phyloP scores from a whole-genome alignment of 768 basidiomycete species.

The Clitopilus hobsonii region DNA sequence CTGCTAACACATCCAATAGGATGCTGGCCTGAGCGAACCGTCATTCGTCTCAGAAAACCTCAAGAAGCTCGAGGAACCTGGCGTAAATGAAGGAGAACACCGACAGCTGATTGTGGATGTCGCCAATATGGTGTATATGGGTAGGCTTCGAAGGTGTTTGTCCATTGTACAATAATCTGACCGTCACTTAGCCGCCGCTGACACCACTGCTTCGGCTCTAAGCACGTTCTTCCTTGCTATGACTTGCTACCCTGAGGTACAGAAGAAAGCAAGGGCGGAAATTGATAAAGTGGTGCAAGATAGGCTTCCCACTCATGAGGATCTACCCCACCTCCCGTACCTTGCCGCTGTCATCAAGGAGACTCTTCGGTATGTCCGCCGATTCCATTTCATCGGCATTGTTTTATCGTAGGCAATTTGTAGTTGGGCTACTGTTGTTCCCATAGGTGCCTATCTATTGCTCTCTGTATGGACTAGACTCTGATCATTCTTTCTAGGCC shows the following conservation, averaged over 20 bases:
- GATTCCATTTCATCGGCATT: background rate
- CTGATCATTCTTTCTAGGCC: constrained; percentile 12
- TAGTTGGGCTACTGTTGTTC: constrained; percentile 7
- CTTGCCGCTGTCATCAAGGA: constrained; percentile 28
- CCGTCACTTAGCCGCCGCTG: background rate
- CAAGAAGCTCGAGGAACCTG: constrained; percentile 39
- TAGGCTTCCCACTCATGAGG: constrained; percentile 25
- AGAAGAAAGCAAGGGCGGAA: constrained; percentile 24
- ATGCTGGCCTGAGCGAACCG: constrained; percentile 47
- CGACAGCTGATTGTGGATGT: constrained; percentile 70
- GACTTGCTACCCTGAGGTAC: constrained; percentile 20
- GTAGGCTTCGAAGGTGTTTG: constrained; percentile 18
- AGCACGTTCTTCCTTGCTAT: constrained; percentile 23
- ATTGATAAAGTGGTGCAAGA: constrained; percentile 22
- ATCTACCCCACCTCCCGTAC: constrained; percentile 23
- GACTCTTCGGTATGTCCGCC: constrained; percentile 17
- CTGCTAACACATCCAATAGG: constrained; percentile 27
- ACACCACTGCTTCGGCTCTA: constrained; percentile 20
- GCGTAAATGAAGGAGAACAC: constrained; percentile 49
- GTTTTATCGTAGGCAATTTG: constrained; percentile 4
- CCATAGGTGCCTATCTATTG: constrained; percentile 14
- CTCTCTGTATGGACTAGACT: background rate
- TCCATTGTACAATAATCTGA: background rate
- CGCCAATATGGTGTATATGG: constrained; percentile 50
- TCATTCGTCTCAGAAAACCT: constrained; percentile 60